A percentile compares a stretch with the other conserved stretches of the same genome.
Evolutionary conservation across 805 yeast species (phyloP).

Genomic region (Pichia thaimueangensis): DNA sequence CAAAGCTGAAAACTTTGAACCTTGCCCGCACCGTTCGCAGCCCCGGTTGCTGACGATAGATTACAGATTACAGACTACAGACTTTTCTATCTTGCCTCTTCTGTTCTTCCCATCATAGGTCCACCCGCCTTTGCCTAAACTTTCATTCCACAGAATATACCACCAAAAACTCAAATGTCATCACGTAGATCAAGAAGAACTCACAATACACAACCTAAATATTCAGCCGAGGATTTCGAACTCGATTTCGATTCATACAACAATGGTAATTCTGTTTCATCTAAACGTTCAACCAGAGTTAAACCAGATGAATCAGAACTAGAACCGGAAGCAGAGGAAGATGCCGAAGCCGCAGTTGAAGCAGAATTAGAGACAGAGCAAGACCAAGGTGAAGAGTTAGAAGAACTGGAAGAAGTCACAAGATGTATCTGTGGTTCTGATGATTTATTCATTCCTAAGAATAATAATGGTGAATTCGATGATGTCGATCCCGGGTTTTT

Average conservation of each 20-base stretch:
- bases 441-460: constrained; percentile 32
- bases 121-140: constrained; percentile 4
- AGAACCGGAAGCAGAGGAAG: not conserved
- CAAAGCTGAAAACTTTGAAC: too few relatives aligned
- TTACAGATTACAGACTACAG: not conserved
- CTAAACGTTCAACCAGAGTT: constrained; percentile 6
- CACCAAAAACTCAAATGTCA: constrained; percentile 16
- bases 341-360: not conserved
- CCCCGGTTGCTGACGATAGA: too few relatives aligned
- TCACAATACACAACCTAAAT: constrained; percentile 14
- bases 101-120: not conserved
- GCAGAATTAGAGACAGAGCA: not conserved
- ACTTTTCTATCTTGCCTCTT: constrained; percentile 13
- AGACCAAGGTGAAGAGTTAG: constrained; percentile 20
- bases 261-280: not conserved
- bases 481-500: constrained; percentile 51
- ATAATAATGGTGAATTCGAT: constrained; percentile 31
- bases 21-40: too few relatives aligned
- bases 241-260: constrained; percentile 4
- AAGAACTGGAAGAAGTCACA: constrained; percentile 39
- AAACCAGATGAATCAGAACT: not conserved
- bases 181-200: constrained; percentile 29
- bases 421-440: constrained; percentile 51
- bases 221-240: constrained; percentile 17
- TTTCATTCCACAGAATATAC: constrained; percentile 6